Evolutionary conservation across 2,329 filamentous ascomycete genomes (phyloP).

Genomic region (Sclerotinia subarctica): DNA sequence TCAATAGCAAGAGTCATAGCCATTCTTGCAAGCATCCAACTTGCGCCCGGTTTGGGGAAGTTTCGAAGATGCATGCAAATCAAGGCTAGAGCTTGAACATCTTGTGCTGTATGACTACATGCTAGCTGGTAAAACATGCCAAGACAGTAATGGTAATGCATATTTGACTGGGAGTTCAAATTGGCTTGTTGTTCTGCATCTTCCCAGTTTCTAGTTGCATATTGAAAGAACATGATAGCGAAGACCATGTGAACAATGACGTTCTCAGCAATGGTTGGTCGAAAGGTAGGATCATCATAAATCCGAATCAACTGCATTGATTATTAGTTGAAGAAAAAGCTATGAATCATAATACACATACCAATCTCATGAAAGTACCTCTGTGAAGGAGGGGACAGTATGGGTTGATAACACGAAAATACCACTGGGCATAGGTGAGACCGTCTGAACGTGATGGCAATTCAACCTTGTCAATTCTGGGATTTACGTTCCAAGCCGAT

Average conservation of each 20-base stretch:
- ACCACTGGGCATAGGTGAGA: constrained; percentile 70
- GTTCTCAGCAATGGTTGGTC: constrained; percentile 60
- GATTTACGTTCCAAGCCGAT: constrained; percentile 60
- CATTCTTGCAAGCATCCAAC: constrained; percentile 63
- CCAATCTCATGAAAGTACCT: constrained; percentile 65
- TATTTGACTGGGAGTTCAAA: constrained; percentile 65
- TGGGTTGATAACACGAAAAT: constrained; percentile 67
- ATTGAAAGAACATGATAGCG: constrained; percentile 74
- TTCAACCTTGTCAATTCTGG: constrained; percentile 51
- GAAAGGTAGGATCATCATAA: constrained; percentile 66
- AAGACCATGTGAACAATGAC: constrained; percentile 78
- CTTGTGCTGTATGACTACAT: constrained; percentile 57
- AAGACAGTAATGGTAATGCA: constrained; percentile 74
- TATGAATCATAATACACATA: constrained; percentile 42
- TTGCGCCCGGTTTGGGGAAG: constrained; percentile 76
- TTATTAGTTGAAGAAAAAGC: constrained; percentile 16
- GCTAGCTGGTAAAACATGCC: constrained; percentile 65
- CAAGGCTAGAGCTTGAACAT: constrained; percentile 71
- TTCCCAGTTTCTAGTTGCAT: constrained; percentile 65
- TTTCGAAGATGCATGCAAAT: constrained; percentile 70
- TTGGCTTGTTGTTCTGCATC: constrained; percentile 51
- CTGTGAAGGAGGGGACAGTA: constrained; percentile 77
- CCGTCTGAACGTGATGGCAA: constrained; percentile 64
- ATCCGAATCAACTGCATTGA: constrained; percentile 54
- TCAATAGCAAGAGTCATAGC: constrained; percentile 70